Percentiles rank a stretch among this genome's conserved stretches.
Evolutionary conservation across 2,329 filamentous ascomycete species (phyloP).

Genomic region (Diaporthe longicolla): DNA sequence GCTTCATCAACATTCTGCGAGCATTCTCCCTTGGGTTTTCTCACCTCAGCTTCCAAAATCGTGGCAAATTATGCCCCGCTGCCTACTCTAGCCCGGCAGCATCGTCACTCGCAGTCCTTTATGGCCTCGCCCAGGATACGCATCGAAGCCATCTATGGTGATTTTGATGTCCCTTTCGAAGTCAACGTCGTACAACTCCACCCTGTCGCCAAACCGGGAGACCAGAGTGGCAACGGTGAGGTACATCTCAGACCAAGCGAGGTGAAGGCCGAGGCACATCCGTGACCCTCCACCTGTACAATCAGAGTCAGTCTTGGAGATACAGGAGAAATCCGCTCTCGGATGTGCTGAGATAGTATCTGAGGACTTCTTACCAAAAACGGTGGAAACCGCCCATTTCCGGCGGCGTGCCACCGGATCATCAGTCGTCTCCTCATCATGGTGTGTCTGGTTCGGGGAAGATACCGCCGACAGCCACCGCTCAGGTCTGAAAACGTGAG

Average conservation of each 20-base stretch:
- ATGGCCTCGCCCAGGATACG: constrained; percentile 1
- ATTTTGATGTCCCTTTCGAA: constrained; percentile 13
- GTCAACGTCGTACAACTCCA: constrained; percentile 11
- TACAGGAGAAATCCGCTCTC: neutral
- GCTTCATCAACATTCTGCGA: neutral
- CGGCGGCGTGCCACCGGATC: neutral
- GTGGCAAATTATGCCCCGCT: neutral
- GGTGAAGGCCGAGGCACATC: constrained; percentile 24
- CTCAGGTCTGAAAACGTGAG: constrained; percentile 52
- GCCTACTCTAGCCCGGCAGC: neutral
- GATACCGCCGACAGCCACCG: constrained; percentile 49
- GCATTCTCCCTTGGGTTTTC: neutral
- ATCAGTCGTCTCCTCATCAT: neutral
- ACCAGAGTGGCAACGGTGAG: constrained; percentile 2
- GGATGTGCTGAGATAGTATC: neutral
- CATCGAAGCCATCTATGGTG: constrained; percentile 25
- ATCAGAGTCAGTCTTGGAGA: neutral
- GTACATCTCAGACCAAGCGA: constrained; percentile 27
- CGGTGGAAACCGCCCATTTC: neutral
- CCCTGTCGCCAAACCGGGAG: neutral
- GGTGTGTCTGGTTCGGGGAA: too few species aligned
- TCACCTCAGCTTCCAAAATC: neutral
- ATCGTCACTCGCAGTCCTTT: constrained; percentile 17
- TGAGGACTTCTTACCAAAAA: neutral
- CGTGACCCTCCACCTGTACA: neutral